These are phyloP conservation scores for Pouteria glomerata DNA, from an alignment of 148 eudicot species.

Conservation along the genomic window DNA sequence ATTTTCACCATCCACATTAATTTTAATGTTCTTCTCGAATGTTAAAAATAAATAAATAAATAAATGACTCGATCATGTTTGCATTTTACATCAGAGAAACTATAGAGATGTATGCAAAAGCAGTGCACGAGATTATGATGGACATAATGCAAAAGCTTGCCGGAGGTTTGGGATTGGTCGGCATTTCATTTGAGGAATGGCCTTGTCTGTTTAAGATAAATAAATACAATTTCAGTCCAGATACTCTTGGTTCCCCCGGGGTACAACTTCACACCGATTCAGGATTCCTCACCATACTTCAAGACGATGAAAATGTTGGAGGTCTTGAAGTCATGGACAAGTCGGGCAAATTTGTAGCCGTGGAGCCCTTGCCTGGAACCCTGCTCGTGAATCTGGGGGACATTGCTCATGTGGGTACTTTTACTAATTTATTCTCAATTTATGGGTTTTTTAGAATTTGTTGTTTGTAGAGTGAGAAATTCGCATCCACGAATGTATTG, in stretches of 20 bases:
- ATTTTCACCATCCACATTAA: too few relatives aligned
- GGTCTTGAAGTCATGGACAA: slow-evolving; percentile 70
- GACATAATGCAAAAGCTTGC: slow-evolving; percentile 37
- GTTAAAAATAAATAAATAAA: too few relatives aligned
- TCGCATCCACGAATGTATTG: too few relatives aligned
- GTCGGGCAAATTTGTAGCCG: slow-evolving; percentile 38
- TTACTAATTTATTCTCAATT: not conserved
- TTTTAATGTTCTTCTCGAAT: too few relatives aligned
- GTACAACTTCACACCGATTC: slow-evolving; percentile 73
- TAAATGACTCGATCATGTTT: too few relatives aligned
- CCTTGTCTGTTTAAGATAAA: slow-evolving; percentile 62
- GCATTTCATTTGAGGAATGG: slow-evolving; percentile 45
- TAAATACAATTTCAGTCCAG: slow-evolving; percentile 54
- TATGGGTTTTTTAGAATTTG: not conserved
- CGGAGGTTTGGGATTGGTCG: slow-evolving; percentile 36
- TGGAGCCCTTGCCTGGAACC: slow-evolving; percentile 56
- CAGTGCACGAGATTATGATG: slow-evolving; percentile 39
- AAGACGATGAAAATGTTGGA: slow-evolving; percentile 65
- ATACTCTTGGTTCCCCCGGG: slow-evolving; percentile 45
- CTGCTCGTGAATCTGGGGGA: slow-evolving; percentile 71
- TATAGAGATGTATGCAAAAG: slow-evolving; percentile 47
- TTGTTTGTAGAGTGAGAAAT: too few relatives aligned
- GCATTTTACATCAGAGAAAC: slow-evolving; percentile 29
- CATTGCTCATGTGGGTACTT: slow-evolving; percentile 42
- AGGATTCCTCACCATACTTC: slow-evolving; percentile 62